A percentile compares a stretch with the other conserved stretches of the same genome.
Evolutionary conservation across 805 yeast species (phyloP).

Genomic region (Schizosaccharomyces octosporus): DNA sequence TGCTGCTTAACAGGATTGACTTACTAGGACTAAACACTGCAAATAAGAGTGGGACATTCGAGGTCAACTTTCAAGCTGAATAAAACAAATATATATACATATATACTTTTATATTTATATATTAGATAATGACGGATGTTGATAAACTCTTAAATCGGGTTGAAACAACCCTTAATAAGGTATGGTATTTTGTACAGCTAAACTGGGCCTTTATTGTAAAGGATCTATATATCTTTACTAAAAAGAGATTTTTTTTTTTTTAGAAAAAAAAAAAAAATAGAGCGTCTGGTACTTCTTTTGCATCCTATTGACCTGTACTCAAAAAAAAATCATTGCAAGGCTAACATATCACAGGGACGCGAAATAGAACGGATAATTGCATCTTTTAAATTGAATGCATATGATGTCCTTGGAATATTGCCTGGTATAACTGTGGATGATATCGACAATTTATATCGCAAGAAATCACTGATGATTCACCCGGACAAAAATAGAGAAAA

Average conservation of each 20-base stretch:
- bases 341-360: constrained; percentile 15
- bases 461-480: constrained; percentile 38
- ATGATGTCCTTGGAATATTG: constrained; percentile 25
- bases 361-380: constrained; percentile 32
- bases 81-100: no score
- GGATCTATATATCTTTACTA: no score
- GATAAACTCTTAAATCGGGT: neutral
- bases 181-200: neutral
- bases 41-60: no score
- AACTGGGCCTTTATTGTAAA: neutral
- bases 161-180: neutral
- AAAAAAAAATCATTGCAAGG: neutral
- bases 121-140: neutral
- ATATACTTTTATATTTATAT: no score
- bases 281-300: no score
- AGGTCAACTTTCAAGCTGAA: no score
- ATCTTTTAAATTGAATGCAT: constrained; percentile 27
- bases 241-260: no score
- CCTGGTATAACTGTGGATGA: constrained; percentile 19
- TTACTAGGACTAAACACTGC: no score
- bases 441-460: constrained; percentile 26
- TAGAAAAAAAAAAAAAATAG: no score
- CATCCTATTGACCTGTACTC: no score
- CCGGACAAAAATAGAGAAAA: constrained; percentile 31
- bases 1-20: no score